Conservation (phyloP, 495 filamentous ascomycete genomes). For the Neurospora sublineolata region DNA sequence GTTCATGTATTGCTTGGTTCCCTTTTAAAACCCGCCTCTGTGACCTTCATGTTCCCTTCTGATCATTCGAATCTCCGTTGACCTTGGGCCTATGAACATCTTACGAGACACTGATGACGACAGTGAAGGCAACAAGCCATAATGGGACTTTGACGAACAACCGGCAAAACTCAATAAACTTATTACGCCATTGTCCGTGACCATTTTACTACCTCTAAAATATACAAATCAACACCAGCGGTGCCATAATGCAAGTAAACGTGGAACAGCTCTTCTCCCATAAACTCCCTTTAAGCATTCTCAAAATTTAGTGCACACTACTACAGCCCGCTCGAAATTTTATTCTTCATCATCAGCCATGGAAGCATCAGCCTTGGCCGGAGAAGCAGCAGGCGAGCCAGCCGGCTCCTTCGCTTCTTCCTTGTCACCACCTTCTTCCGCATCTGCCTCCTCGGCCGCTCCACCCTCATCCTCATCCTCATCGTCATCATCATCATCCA, state of each 20-base stretch:
- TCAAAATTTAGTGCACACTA: neutral
- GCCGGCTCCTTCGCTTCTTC: slow-evolving; percentile 3
- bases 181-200: neutral
- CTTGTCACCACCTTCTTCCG: neutral
- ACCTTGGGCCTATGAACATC: neutral
- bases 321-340: neutral
- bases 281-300: neutral
- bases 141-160: neutral
- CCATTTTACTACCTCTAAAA: neutral
- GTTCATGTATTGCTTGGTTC: too few relatives aligned
- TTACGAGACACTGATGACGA: neutral
- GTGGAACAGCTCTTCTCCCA: neutral
- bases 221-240: neutral
- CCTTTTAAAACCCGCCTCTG: too few relatives aligned
- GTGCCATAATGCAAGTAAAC: neutral
- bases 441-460: neutral
- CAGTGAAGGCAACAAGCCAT: neutral
- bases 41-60: too few relatives aligned
- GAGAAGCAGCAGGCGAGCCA: neutral
- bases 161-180: neutral
- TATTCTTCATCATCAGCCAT: slow-evolving; percentile 26
- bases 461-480: slow-evolving; percentile 15
- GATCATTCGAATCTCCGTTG: neutral
- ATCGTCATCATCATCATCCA: slow-evolving; percentile 26
- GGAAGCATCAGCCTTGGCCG: slow-evolving; percentile 15